phyloP scores from a whole-genome alignment of 371 early-diverging fungal species.

The Chytridium lagenaria region DNA sequence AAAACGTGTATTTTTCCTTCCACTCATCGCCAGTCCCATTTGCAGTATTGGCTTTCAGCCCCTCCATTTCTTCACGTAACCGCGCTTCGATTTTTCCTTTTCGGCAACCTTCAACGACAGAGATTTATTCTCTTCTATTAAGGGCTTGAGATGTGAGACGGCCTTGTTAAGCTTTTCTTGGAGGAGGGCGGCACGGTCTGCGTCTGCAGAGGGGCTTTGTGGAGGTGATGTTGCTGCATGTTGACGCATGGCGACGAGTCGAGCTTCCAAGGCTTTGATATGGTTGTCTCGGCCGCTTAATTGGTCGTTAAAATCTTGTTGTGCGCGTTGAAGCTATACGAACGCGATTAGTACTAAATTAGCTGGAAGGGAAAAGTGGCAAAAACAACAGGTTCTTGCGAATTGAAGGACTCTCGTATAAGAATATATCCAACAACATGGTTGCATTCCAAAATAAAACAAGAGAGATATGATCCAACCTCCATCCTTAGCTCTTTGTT shows the following conservation, averaged over 20 bases:
- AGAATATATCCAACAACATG: neutral
- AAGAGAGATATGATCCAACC: neutral
- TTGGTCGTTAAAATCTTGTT: constrained; percentile 13
- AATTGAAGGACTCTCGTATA: too few species aligned
- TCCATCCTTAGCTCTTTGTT: constrained; percentile 15
- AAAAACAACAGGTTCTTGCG: too few species aligned
- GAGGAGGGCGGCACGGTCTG: constrained; percentile 25
- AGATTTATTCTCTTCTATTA: constrained; percentile 29
- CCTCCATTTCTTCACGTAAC: constrained; percentile 27
- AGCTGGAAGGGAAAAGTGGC: too few species aligned
- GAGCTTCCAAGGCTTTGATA: constrained; percentile 11
- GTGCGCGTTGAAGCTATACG: constrained; percentile 10
- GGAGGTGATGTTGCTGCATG: neutral
- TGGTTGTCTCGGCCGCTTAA: constrained; percentile 12
- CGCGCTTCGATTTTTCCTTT: constrained; percentile 14
- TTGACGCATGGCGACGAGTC: constrained; percentile 7
- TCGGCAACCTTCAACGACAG: constrained; percentile 21
- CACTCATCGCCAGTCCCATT: constrained; percentile 3
- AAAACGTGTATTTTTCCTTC: neutral
- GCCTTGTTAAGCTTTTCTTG: constrained; percentile 38
- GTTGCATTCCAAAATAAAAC: neutral
- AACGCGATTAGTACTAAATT: too few species aligned
- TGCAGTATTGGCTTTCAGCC: constrained; percentile 14
- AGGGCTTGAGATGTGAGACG: constrained; percentile 33
- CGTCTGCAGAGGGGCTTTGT: neutral